Percentiles rank a stretch among this genome's conserved stretches.
Evolutionary conservation across 305 asterid genomes (phyloP).

Genomic region (Rubia tinctorum): DNA sequence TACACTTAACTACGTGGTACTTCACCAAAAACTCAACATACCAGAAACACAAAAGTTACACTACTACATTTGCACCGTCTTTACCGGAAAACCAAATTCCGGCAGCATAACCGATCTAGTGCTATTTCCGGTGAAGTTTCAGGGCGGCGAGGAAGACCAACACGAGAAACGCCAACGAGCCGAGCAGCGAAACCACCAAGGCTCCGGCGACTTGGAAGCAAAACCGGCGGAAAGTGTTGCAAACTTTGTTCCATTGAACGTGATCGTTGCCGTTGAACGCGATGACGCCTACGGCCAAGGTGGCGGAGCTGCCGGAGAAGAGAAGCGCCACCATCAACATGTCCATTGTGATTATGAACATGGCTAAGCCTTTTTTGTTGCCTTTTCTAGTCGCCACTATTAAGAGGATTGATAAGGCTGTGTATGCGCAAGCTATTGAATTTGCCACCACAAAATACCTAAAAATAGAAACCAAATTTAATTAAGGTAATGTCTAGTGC

Average conservation of each 20-base stretch:
- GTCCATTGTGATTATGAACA: conserved; percentile 40
- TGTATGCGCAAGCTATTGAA: conserved; percentile 64
- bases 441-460: conserved; percentile 78
- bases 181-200: conserved; percentile 40
- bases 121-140: conserved; percentile 47
- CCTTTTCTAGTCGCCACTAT: conserved; percentile 34
- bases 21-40: too few species aligned
- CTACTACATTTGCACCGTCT: too few species aligned
- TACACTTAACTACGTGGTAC: too few species aligned
- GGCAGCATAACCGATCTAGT: not conserved
- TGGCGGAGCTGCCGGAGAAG: conserved; percentile 60
- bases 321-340: conserved; percentile 65
- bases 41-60: too few species aligned
- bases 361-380: conserved; percentile 18
- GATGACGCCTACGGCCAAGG: conserved; percentile 53
- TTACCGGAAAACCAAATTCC: too few species aligned
- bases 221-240: conserved; percentile 43
- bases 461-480: not conserved
- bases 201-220: conserved; percentile 52
- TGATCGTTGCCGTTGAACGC: conserved; percentile 72
- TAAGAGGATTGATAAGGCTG: conserved; percentile 48
- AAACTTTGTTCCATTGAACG: conserved; percentile 63
- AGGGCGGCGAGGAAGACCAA: conserved; percentile 43
- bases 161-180: conserved; percentile 37
- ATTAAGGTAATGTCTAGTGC: too few species aligned